A percentile compares a stretch with the other conserved stretches of the same genome.
These are phyloP conservation scores for Leccinum arenicola DNA, from an alignment of 768 basidiomycete genomes.

Conservation along the genomic window DNA sequence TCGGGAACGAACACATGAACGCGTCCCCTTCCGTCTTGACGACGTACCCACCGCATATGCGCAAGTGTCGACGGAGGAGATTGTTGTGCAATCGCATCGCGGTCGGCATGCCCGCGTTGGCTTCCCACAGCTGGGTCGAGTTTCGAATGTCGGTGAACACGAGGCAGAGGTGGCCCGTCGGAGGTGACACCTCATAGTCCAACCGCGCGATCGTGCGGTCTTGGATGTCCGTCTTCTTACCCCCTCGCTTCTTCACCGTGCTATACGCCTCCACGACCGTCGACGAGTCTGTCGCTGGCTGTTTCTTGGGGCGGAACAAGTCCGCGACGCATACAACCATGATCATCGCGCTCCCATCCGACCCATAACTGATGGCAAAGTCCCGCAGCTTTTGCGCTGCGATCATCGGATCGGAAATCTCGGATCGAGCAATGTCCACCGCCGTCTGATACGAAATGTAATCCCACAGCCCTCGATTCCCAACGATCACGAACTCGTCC, in stretches of 20 bases:
- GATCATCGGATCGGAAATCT: conserved; percentile 69
- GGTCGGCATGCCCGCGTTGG: conserved; percentile 90
- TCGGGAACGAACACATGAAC: conserved; percentile 98
- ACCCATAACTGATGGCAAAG: conserved; percentile 95
- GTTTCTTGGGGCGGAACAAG: conserved; percentile 60
- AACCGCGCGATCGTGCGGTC: conserved; percentile 64
- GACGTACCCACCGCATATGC: conserved; percentile 94
- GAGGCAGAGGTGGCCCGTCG: conserved; percentile 82
- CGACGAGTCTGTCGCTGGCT: conserved; percentile 30
- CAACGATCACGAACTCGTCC: conserved; percentile 97
- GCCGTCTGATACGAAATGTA: conserved; percentile 93
- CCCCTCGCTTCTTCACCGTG: conserved; percentile 29
- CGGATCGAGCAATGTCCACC: conserved; percentile 88
- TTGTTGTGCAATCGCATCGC: conserved; percentile 90
- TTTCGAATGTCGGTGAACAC: conserved; percentile 99
- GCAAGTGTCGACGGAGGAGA: conserved; percentile 78
- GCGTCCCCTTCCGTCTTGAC: conserved; percentile 99
- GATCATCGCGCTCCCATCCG: conserved; percentile 92
- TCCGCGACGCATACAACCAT: conserved; percentile 91
- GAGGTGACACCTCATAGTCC: conserved; percentile 74
- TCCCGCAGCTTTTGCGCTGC: conserved; percentile 97
- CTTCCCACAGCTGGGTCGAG: conserved; percentile 96
- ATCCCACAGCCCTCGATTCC: conserved; percentile 91
- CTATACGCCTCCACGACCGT: conserved; percentile 36
- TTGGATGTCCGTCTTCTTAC: conserved; percentile 47